These are phyloP conservation scores for Rubus parviflorus DNA, from an alignment of 306 rosid species.

Conservation along the genomic window DNA sequence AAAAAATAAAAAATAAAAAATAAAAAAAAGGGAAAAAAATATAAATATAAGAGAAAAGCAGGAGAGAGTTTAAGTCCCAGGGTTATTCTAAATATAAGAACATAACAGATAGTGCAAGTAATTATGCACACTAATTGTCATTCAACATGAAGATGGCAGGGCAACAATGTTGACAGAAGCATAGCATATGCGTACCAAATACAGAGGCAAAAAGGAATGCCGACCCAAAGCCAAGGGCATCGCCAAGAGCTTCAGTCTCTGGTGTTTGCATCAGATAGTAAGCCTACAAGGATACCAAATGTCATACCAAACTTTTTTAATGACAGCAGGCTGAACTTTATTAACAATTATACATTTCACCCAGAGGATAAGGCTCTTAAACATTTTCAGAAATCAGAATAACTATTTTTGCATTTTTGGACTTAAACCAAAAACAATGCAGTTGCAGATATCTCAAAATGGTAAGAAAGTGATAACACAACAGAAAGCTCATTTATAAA, in stretches of 20 bases:
- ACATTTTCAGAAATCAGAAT: neutral
- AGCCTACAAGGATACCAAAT: conserved; percentile 17
- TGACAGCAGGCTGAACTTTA: neutral
- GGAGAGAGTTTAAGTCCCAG: neutral
- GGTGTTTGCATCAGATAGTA: conserved; percentile 22
- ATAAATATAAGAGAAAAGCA: neutral
- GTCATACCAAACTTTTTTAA: neutral
- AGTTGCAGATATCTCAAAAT: neutral
- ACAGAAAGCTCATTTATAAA: neutral
- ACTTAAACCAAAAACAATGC: neutral
- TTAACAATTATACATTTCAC: neutral
- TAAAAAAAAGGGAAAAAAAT: neutral
- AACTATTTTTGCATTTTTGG: neutral
- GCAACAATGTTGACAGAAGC: neutral
- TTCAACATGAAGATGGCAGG: neutral
- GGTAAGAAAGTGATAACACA: neutral
- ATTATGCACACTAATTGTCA: neutral
- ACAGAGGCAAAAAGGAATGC: conserved; percentile 29
- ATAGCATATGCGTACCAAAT: conserved; percentile 19
- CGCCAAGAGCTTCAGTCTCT: conserved; percentile 27
- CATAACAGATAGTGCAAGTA: neutral
- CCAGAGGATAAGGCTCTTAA: neutral
- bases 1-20: neutral
- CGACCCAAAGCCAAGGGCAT: conserved; percentile 34
- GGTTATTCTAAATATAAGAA: neutral